Percentiles rank a stretch among this genome's conserved stretches.
phyloP scores from a whole-genome alignment of 2,329 filamentous ascomycete species.

The Clonostachys sp. region DNA sequence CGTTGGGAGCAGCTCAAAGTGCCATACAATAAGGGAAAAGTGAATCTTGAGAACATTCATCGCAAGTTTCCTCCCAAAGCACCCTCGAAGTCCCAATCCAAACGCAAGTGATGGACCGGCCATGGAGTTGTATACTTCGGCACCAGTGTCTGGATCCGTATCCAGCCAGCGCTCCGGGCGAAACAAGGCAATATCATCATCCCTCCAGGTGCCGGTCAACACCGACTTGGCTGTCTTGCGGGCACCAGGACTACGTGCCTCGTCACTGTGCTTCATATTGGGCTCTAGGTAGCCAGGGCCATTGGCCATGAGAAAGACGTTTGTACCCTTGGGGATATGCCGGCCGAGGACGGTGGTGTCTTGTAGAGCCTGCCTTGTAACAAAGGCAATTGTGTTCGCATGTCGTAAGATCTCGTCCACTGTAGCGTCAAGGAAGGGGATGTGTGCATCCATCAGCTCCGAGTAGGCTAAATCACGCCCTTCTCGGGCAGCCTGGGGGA shows the following conservation, averaged over 20 bases:
- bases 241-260: slow-evolving; percentile 5
- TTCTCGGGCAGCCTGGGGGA: slow-evolving; percentile 8
- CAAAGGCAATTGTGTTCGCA: slow-evolving; percentile 13
- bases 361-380: slow-evolving; percentile 15
- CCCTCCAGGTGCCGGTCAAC: slow-evolving; percentile 12
- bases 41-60: slow-evolving; percentile 3
- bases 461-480: slow-evolving; percentile 12
- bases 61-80: slow-evolving; percentile 4
- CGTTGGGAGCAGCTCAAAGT: slow-evolving; percentile 5
- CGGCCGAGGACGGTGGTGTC: slow-evolving; percentile 25
- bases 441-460: slow-evolving; percentile 16
- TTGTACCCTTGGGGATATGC: slow-evolving; percentile 24
- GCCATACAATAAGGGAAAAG: slow-evolving; percentile 3
- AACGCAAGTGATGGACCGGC: slow-evolving; percentile 12
- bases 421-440: slow-evolving; percentile 28
- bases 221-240: background rate
- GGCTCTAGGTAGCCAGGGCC: slow-evolving; percentile 16
- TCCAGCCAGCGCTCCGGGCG: slow-evolving; percentile 28
- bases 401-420: slow-evolving; percentile 27
- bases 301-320: slow-evolving; percentile 14
- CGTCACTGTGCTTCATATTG: slow-evolving; percentile 8
- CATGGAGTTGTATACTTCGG: slow-evolving; percentile 10
- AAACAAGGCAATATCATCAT: slow-evolving; percentile 16
- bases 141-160: slow-evolving; percentile 1
- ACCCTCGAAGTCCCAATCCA: slow-evolving; percentile 1